Evolutionary conservation across 2,329 filamentous ascomycete species (phyloP), one percentile per base, ranked within the genome.

Genomic region (Penicillium sp.): DNA sequence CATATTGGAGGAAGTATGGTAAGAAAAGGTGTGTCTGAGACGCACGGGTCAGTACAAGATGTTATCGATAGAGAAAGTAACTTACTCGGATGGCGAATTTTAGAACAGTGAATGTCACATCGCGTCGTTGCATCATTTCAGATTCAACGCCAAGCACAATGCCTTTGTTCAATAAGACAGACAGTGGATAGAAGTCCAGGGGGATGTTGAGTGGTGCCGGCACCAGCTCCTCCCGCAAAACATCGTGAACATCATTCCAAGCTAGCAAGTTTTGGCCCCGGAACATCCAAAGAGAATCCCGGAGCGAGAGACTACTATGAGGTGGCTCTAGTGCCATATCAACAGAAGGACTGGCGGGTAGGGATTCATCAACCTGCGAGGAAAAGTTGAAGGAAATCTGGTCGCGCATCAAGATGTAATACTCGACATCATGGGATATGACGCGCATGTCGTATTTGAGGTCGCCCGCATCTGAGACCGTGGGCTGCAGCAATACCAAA

Each of bases 361-460:
- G 66, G 9, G 75, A 73, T 44, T 81, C 79, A 57, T 82, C 80
- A n/a, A 74, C 64, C 21, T 77, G 75, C 29, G 76, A 75, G 13
- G 77, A 75, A 61, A 82, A 79, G 61, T 77, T 78, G 66, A 77
- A 79, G 10, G 73, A 77, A 21, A 77, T 86, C 68, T 96, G 90
- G 70, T 99, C 94, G 62, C 93, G 87, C 86, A 96, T 96, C 67
- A 94, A 86, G 53, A 89, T 88, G 72, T 96, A 97, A 68, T 94
- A 97, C 73, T 99, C 94, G 41, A 97, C 92, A 68, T 96, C 96
- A 68, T 97, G 91, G 13, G 93, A 92, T 70, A 99, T 89, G 58
- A 97, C 89, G 10, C 93, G 89, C 94, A 99, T 99, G 70, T 97
- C 93, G 70, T 99, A 99, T 78, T 97, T 97, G 51, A 97, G 82